Base-by-base conservation (phyloP, 352 stramenopile species). In the Pythium monospermum region DNA sequence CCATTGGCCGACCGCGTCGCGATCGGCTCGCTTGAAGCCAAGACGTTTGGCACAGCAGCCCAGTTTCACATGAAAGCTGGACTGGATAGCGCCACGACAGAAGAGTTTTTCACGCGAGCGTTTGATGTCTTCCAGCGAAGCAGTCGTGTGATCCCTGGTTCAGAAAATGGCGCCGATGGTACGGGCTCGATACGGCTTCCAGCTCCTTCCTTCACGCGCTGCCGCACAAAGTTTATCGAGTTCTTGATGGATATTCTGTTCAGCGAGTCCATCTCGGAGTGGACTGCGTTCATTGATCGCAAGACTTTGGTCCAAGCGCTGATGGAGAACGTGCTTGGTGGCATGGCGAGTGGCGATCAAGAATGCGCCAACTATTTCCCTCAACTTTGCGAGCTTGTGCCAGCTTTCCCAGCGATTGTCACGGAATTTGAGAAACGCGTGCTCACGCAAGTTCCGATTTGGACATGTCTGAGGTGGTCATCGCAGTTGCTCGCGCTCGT, bases 401-500 rank as follows among this genome's bases (percentile, higher is more conserved):
- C 71, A 18, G 59, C 69, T 21, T 88, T 73, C 36, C 65, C 68
- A 5, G 69, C 67, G 8, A 54, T 90, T 47, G 66, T 83, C 13
- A 18, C 41, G 1, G 47, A 68, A 0, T 80, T 88, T 43, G 63
- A 86, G 30, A 49, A 69, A 23, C 63, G 56, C 13, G 42, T 87
- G 27, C 38, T 87, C 13, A 55, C 52, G 4, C 60, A 71, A 3
- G 61, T 90, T 12, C 82, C 82, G 4, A 66, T 85, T n/a, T 93
- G 82, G 82, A 93, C 82, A 2, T 90, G 77, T 12, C 54, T 93
- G 28, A 60, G 78, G 16, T 93, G 82, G 82, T 83, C 82, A 1
- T 73, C 79, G 8, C 82, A 93, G 23, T 58, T 93, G 3, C 80
- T 93, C 60, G 82, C 82, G 18, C 64, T 93, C 19, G 30, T 88